Evolutionary conservation across 2,329 filamentous ascomycete species (phyloP).

Genomic region (Exutisphaerella laricina): DNA sequence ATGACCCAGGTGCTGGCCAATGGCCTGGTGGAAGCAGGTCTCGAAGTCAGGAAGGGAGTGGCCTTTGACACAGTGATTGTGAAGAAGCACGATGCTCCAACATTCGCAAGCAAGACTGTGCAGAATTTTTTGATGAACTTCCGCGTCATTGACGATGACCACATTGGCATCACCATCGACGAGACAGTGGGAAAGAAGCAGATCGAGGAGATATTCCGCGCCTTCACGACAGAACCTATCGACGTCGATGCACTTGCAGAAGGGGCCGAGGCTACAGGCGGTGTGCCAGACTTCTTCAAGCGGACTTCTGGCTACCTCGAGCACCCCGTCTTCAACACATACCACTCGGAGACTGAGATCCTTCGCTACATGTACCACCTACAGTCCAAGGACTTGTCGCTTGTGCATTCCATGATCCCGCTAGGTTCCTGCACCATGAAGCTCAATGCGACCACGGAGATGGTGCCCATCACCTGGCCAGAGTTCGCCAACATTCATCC

Average conservation of each 20-base stretch:
- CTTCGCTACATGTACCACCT: constrained; percentile 90
- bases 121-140: constrained; percentile 55
- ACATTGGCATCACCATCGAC: constrained; percentile 70
- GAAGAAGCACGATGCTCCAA: constrained; percentile 42
- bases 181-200: constrained; percentile 60
- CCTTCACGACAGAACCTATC: constrained; percentile 47
- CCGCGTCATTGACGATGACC: constrained; percentile 54
- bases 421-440: constrained; percentile 98
- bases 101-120: constrained; percentile 48
- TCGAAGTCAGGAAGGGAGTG: constrained; percentile 39
- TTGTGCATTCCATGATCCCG: constrained; percentile 96
- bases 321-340: constrained; percentile 88
- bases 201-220: constrained; percentile 52
- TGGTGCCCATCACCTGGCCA: constrained; percentile 76
- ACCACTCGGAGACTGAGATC: constrained; percentile 93
- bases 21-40: constrained; percentile 50
- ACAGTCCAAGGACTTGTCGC: constrained; percentile 87
- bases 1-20: constrained; percentile 59
- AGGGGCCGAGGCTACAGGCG: constrained; percentile 26
- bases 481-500: constrained; percentile 78
- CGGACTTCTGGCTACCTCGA: constrained; percentile 73
- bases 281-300: constrained; percentile 56
- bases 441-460: constrained; percentile 87
- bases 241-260: constrained; percentile 31
- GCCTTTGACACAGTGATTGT: constrained; percentile 76